Evolutionary conservation across 2,329 filamentous ascomycete genomes (phyloP), one percentile per base, ranked within the genome.

Genomic region (Penicillium vulpinum): DNA sequence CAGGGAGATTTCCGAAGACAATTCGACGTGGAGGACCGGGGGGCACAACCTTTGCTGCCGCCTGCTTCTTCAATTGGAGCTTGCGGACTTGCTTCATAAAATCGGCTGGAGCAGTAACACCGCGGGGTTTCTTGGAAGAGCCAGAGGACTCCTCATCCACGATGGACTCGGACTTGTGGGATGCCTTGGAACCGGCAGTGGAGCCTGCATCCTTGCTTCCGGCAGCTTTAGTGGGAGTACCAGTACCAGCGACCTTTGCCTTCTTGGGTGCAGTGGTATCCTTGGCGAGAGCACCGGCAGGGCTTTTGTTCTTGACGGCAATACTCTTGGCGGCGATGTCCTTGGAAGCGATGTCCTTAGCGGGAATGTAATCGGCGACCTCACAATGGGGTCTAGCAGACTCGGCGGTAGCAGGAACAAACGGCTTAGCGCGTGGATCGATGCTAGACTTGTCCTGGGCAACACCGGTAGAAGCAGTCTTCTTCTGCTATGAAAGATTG

Each of bases 1-100:
- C 50, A 2, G 77, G 76, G n/a, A 78, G 66, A n/a, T 67, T 63
- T 18, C 63, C 69, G 47, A 78, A 66, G 10, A 75, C 60, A 24
- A 77, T 61, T 3, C 67, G 72, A 29, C 74, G 46, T 64, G 60
- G 31, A 62, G 62, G 41, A 65, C 54, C 48, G 18, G 33, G 2
- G 3, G 46, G 28, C 6, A n/a, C 45, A 22, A 18, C 29, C 46
- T 55, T 55, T 6, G 52, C 10, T 8, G 52, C 52, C 22, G 4
- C n/a, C 31, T 36, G 4, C 38, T 55, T 55, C 28, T 41, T n/a
- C n/a, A 29, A 9, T 7, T 35, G 45, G 13, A 55, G 36, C 38
- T 36, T 26, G 11, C 36, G 52, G 45, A 55, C 31, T 43, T 55
- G 52, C 3, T 49, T 40, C 52, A 55, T 50, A n/a, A 55, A 55